Percentiles rank a stretch among this genome's conserved stretches.
Conservation (phyloP, 768 basidiomycete species). For the Pleurotus tuber-regium region DNA sequence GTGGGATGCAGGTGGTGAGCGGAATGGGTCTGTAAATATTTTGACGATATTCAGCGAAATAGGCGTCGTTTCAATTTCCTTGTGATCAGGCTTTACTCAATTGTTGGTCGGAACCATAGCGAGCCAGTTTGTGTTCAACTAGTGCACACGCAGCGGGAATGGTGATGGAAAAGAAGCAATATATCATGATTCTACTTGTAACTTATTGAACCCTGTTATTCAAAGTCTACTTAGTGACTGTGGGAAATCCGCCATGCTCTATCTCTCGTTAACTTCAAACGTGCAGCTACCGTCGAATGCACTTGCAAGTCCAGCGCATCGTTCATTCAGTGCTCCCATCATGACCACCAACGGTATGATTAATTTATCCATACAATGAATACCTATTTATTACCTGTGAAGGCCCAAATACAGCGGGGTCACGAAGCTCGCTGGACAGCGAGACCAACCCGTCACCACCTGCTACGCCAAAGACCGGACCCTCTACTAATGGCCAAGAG, state of each 20-base stretch:
- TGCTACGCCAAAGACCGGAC: neutral
- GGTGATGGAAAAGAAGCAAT: too few species aligned
- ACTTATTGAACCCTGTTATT: neutral
- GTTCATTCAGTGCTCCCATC: conserved; percentile 9
- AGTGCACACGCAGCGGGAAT: too few species aligned
- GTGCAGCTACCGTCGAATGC: conserved; percentile 8
- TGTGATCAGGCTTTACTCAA: too few species aligned
- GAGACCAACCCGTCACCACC: neutral
- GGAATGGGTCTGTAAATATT: too few species aligned
- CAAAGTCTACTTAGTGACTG: neutral
- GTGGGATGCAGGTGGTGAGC: too few species aligned
- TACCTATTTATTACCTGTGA: too few species aligned
- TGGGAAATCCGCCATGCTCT: conserved; percentile 7
- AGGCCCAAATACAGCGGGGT: conserved; percentile 1
- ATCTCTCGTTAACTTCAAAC: conserved; percentile 9
- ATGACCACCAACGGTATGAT: conserved; percentile 1
- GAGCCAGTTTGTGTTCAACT: too few species aligned
- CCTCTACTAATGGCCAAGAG: conserved; percentile 11
- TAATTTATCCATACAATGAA: too few species aligned
- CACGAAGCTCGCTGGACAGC: conserved; percentile 8
- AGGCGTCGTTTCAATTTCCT: too few species aligned
- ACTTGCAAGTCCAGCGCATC: conserved; percentile 7
- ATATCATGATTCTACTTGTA: too few species aligned
- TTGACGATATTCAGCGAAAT: too few species aligned
- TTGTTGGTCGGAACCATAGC: too few species aligned